phyloP scores from a whole-genome alignment of 2,329 filamentous ascomycete genomes.

The Pseudogymnoascus sp. region DNA sequence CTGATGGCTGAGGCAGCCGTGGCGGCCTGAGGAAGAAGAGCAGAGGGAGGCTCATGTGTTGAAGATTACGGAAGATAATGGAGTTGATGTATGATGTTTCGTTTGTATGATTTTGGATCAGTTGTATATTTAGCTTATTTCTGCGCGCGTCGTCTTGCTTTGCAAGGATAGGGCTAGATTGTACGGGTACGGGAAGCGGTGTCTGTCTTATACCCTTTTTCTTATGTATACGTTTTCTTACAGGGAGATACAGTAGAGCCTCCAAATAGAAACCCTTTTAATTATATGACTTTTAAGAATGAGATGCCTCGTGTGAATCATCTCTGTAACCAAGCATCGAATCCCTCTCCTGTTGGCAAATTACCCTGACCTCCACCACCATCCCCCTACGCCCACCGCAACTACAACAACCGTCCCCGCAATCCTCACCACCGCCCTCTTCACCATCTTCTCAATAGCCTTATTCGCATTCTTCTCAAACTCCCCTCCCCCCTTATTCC shows the following conservation, averaged over 20 bases:
- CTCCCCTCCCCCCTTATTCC: conserved; percentile 24
- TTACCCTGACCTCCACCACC: neutral
- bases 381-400: neutral
- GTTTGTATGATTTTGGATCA: conserved; percentile 7
- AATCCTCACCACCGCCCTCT: neutral
- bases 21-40: neutral
- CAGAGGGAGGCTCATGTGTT: neutral
- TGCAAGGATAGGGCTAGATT: conserved; percentile 1
- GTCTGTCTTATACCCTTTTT: conserved; percentile 8
- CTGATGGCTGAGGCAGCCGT: conserved; percentile 58
- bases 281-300: neutral
- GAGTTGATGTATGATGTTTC: conserved; percentile 5
- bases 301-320: neutral
- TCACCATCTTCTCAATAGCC: neutral
- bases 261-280: neutral
- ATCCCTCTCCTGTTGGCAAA: too few relatives aligned
- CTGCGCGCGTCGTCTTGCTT: conserved; percentile 3
- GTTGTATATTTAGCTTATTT: conserved; percentile 8
- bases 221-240: neutral
- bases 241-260: neutral
- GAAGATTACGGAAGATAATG: neutral
- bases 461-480: neutral
- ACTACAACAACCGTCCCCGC: neutral
- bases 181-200: conserved; percentile 4
- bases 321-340: neutral